A percentile compares a stretch with the other conserved stretches of the same genome.
phyloP scores from a whole-genome alignment of 306 rosid genomes.

The Echinosophora koreensis region DNA sequence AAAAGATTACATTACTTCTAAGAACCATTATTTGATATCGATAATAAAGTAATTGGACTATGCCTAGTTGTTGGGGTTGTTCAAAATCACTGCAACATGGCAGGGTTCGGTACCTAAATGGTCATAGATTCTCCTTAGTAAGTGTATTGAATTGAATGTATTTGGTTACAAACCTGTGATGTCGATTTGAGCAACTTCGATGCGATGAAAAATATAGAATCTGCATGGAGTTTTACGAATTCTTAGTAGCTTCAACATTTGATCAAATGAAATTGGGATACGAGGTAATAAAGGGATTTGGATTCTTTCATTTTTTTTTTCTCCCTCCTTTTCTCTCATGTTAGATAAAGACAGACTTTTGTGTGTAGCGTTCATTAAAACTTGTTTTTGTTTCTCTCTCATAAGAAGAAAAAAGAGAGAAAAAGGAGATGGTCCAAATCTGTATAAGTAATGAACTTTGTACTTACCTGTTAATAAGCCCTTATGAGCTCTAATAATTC shows the following conservation, averaged over 20 bases:
- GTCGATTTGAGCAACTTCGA: constrained; percentile 84
- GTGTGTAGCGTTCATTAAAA: too few species aligned
- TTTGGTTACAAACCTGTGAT: constrained; percentile 70
- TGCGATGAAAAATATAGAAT: constrained; percentile 89
- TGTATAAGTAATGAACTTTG: neutral
- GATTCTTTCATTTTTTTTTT: too few species aligned
- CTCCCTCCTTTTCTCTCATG: too few species aligned
- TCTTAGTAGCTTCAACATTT: constrained; percentile 36
- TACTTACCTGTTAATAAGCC: constrained; percentile 72
- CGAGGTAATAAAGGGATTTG: neutral
- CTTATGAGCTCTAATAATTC: constrained; percentile 85
- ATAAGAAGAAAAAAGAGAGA: too few species aligned
- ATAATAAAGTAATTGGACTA: neutral
- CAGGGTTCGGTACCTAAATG: neutral
- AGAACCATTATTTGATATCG: neutral
- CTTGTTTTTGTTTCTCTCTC: too few species aligned
- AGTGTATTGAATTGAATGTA: neutral
- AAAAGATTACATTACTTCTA: neutral
- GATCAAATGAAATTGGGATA: constrained; percentile 1
- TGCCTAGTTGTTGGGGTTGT: neutral
- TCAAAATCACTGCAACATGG: neutral
- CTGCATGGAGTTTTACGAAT: constrained; percentile 56
- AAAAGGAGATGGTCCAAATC: too few species aligned
- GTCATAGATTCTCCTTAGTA: neutral
- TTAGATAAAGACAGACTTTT: too few species aligned